phyloP scores from a whole-genome alignment of 2,329 filamentous ascomycete species.

The Bipolaris sorokiniana region DNA sequence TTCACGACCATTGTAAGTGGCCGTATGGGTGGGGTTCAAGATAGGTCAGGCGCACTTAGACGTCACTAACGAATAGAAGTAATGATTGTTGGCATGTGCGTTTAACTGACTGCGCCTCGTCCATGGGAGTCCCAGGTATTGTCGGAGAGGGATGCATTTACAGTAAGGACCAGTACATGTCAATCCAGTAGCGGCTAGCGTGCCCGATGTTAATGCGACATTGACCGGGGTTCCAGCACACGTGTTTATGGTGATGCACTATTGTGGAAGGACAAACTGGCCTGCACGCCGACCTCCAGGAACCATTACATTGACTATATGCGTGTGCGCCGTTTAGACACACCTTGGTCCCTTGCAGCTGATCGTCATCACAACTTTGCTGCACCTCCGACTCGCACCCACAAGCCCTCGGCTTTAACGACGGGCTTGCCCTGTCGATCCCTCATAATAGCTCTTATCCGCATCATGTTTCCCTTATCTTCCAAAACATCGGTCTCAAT shows the following conservation, averaged over 20 bases:
- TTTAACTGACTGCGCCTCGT: constrained; percentile 8
- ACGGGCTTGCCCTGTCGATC: constrained; percentile 31
- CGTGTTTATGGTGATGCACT: constrained; percentile 16
- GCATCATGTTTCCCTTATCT: constrained; percentile 28
- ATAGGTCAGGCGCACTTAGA: neutral
- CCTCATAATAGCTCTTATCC: constrained; percentile 31
- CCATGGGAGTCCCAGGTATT: constrained; percentile 21
- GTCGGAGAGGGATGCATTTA: constrained; percentile 15
- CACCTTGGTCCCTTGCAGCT: constrained; percentile 1
- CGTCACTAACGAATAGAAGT: constrained; percentile 17
- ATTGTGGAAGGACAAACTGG: constrained; percentile 7
- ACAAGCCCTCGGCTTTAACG: constrained; percentile 28
- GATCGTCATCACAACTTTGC: constrained; percentile 21
- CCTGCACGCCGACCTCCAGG: neutral
- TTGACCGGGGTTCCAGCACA: constrained; percentile 18
- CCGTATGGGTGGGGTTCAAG: constrained; percentile 2
- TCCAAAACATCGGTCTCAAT: constrained; percentile 33
- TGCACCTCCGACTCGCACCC: constrained; percentile 27
- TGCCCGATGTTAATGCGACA: constrained; percentile 14
- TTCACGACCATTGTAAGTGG: neutral
- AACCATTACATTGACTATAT: neutral
- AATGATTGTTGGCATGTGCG: constrained; percentile 18
- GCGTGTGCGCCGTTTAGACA: neutral
- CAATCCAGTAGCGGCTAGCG: constrained; percentile 16
- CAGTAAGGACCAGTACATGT: constrained; percentile 19